A percentile compares a stretch with the other conserved stretches of the same genome.
Conservation (phyloP, 495 filamentous ascomycete genomes). For the Penicillium atrosanguineum region DNA sequence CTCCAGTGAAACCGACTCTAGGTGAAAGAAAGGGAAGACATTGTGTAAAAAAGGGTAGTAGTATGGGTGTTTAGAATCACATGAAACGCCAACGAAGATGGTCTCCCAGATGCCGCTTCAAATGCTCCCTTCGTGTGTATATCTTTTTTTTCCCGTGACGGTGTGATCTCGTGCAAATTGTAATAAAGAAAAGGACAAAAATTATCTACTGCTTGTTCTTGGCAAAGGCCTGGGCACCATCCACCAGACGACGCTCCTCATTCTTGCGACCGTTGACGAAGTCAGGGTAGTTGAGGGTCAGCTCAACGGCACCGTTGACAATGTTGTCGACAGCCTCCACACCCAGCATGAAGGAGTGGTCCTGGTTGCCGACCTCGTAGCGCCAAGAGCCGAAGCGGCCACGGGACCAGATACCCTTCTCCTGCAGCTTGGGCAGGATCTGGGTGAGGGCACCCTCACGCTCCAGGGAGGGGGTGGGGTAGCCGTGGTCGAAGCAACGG, state of each 20-base stretch:
- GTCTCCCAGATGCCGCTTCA: constrained; percentile 34
- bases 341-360: constrained; percentile 98
- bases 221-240: constrained; percentile 65
- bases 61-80: constrained; percentile 23
- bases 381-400: constrained; percentile 98
- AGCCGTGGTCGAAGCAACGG: constrained; percentile 98
- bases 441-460: constrained; percentile 91
- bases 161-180: constrained; percentile 26
- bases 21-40: constrained; percentile 22
- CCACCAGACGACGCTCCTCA: constrained; percentile 80
- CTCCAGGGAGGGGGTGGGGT: constrained; percentile 93
- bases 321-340: constrained; percentile 97
- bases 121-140: constrained; percentile 28
- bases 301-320: constrained; percentile 87
- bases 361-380: constrained; percentile 97
- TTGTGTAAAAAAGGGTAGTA: constrained; percentile 17
- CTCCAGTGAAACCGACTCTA: constrained; percentile 17
- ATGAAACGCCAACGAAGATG: constrained; percentile 35
- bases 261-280: constrained; percentile 94
- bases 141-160: constrained; percentile 20
- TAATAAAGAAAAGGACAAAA: constrained; percentile 18
- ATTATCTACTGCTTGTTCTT: constrained; percentile 44
- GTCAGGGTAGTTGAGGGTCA: constrained; percentile 98
- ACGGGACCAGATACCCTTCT: constrained; percentile 88
- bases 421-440: constrained; percentile 88